Base-by-base conservation (phyloP, 768 basidiomycete genomes). In the Tulasnella sp. region DNA sequence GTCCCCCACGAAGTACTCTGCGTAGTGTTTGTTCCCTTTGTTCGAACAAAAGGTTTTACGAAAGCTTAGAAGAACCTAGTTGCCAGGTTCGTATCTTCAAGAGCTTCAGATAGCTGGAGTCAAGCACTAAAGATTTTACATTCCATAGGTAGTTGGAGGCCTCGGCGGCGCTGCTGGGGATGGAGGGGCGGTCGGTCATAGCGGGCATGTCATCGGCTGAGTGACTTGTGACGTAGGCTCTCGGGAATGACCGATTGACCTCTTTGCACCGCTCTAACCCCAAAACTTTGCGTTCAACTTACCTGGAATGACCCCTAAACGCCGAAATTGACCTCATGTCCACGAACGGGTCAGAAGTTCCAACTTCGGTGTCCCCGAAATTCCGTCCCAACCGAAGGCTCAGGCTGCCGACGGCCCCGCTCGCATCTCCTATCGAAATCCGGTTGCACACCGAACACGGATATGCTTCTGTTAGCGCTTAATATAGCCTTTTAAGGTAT, bases 401-500 rank as follows among this genome's bases (percentile, higher is more conserved):
- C 61, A 29, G 23, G 29, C 61, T 11, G 61, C 61, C 61, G 61
- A 67, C 61, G 61, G 61, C 61, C 32, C 61, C 4, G 29, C 32
- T 13, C n/a, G 26, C 61, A 16, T 67, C 61, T 67, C 61, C n/a
- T 32, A 67, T 32, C 23, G 61, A 67, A 20, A 13, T 1, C 61
- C 42, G 7, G 61, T 67, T 67, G 61, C 61, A 5, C n/a, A 26
- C 61, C 26, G 4, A 29, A 67, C 26, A 7, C 61, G n/a, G 32
- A 29, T 29, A 67, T 20, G 15, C 61, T 67, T 16, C 55, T 67
- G n/a, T 11, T 67, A 26, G 61, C 61, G 61, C 61, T 32, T 67
- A 67, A 67, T 67, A 67, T 67, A 67, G 7, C 61, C 61, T 67
- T 67, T 67, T 67, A 67, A 67, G 61, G 61, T 67, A 67, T 67